These are phyloP conservation scores for Cymbopogon citratus DNA, from an alignment of 176 grass and related monocot species.

Conservation along the genomic window DNA sequence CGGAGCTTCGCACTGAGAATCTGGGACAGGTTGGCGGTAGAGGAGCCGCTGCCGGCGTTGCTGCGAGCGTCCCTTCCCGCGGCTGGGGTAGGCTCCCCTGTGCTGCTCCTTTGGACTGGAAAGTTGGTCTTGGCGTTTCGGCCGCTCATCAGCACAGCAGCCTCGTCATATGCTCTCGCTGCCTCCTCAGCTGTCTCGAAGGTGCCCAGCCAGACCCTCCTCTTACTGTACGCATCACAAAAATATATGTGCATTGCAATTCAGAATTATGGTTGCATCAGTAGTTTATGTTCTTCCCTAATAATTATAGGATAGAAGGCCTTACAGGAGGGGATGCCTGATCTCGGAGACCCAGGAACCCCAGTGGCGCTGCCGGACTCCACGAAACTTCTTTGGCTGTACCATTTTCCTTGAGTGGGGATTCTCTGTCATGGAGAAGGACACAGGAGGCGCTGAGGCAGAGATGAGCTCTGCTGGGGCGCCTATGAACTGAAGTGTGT, in stretches of 20 bases:
- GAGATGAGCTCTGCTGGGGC: slow-evolving; percentile 25
- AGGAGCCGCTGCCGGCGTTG: slow-evolving; percentile 15
- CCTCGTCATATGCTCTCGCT: slow-evolving; percentile 90
- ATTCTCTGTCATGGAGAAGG: slow-evolving; percentile 25
- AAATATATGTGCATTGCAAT: slow-evolving; percentile 16
- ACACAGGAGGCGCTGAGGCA: slow-evolving; percentile 19
- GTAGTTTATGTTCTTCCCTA: background rate
- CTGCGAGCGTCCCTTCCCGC: slow-evolving; percentile 13
- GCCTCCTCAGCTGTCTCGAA: slow-evolving; percentile 98
- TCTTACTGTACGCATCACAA: slow-evolving; percentile 60
- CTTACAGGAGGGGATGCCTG: slow-evolving; percentile 97
- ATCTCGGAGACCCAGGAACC: slow-evolving; percentile 99
- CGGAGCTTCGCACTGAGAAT: slow-evolving; percentile 96
- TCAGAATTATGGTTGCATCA: background rate
- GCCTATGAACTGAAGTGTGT: slow-evolving; percentile 30
- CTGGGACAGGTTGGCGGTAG: slow-evolving; percentile 58
- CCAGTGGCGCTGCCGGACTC: slow-evolving; percentile 99
- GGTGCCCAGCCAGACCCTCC: slow-evolving; percentile 99
- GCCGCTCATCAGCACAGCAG: slow-evolving; percentile 91
- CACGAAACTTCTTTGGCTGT: slow-evolving; percentile 94
- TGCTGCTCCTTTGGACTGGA: slow-evolving; percentile 51
- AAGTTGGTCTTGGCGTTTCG: slow-evolving; percentile 99
- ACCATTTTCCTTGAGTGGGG: slow-evolving; percentile 50
- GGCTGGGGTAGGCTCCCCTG: slow-evolving; percentile 24
- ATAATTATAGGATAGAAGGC: slow-evolving; percentile 3